Conservation (phyloP, 2,329 filamentous ascomycete genomes). For the Amesomyces nigricolor region DNA sequence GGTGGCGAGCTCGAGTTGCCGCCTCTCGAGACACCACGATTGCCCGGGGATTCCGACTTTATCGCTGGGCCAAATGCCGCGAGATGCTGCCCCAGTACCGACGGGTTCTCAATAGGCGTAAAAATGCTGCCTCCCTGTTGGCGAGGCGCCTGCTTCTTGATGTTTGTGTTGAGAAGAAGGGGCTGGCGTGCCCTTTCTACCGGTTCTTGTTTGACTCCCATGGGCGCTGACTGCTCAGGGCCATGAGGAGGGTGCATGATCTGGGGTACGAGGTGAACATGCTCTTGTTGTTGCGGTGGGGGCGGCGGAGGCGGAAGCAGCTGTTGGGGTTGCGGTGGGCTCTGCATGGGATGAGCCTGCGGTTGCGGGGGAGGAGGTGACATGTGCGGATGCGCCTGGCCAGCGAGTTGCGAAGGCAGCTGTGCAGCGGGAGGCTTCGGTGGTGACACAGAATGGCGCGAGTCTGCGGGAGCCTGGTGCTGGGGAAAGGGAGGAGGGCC, state of each 20-base stretch:
- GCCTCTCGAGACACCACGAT: conserved; percentile 47
- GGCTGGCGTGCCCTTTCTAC: conserved; percentile 35
- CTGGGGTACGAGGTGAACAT: conserved; percentile 3
- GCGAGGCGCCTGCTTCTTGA: conserved; percentile 63
- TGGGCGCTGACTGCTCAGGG: conserved; percentile 45
- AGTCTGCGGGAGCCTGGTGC: conserved; percentile 41
- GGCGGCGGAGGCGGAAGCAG: conserved; percentile 29
- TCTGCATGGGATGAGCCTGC: conserved; percentile 28
- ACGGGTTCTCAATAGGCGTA: conserved; percentile 89
- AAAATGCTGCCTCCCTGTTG: conserved; percentile 93
- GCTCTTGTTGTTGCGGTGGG: conserved; percentile 28
- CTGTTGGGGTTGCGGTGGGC: conserved; percentile 31
- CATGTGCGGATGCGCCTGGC: conserved; percentile 49
- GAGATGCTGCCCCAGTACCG: conserved; percentile 79
- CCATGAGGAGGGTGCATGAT: conserved; percentile 42
- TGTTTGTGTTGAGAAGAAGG: conserved; percentile 47
- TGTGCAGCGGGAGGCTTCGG: conserved; percentile 53
- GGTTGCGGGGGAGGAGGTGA: conserved; percentile 37
- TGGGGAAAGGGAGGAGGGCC: conserved; percentile 64
- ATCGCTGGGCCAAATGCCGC: conserved; percentile 57
- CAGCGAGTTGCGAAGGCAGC: conserved; percentile 43
- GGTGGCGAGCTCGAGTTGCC: conserved; percentile 51
- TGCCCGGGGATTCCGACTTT: conserved; percentile 37
- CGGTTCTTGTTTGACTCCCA: conserved; percentile 48
- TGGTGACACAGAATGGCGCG: conserved; percentile 54